phyloP scores from a whole-genome alignment of 106 monocot species.

The Agapanthus africanus region DNA sequence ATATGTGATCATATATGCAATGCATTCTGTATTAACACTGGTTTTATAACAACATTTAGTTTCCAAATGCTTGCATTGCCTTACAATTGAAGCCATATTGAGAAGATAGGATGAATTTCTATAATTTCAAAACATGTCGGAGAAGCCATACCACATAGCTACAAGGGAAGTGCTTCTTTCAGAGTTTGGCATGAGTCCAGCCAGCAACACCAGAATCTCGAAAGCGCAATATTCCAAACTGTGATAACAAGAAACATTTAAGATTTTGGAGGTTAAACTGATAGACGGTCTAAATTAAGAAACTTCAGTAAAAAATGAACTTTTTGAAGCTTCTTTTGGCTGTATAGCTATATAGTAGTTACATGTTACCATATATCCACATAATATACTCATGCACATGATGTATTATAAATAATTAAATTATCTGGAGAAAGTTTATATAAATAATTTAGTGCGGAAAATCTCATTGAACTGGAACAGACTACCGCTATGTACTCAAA shows the following conservation, averaged over 20 bases:
- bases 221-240: conserved; percentile 91
- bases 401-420: too few relatives aligned
- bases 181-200: conserved; percentile 70
- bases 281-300: too few relatives aligned
- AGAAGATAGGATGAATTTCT: not conserved
- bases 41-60: not conserved
- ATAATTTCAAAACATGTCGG: not conserved
- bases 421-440: too few relatives aligned
- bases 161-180: conserved; percentile 64
- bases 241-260: not conserved
- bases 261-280: not conserved
- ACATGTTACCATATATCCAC: not conserved
- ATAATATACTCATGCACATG: too few relatives aligned
- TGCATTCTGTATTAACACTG: conserved; percentile 71
- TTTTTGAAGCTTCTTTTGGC: too few relatives aligned
- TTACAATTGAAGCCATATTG: not conserved
- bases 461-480: too few relatives aligned
- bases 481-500: too few relatives aligned
- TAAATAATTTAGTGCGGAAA: too few relatives aligned
- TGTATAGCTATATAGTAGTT: not conserved
- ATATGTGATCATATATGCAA: conserved; percentile 57
- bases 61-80: not conserved
- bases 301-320: too few relatives aligned
- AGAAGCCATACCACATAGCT: conserved; percentile 53
- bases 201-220: conserved; percentile 70